phyloP scores from a whole-genome alignment of 306 rosid genomes.

The Neltuma alba region DNA sequence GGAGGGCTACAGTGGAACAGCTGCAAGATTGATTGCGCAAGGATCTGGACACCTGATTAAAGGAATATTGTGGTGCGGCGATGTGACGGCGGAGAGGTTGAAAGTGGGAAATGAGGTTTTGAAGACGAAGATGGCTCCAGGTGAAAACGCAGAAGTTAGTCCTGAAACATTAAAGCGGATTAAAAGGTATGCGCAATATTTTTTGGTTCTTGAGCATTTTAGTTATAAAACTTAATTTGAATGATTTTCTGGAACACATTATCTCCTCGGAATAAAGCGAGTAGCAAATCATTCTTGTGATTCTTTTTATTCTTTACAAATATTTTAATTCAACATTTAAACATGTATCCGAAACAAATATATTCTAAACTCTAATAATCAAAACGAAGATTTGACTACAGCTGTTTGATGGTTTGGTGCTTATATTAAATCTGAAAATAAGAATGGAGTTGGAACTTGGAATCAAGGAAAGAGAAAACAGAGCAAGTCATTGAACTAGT shows the following conservation, averaged over 20 bases:
- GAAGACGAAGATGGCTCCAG: constrained; percentile 68
- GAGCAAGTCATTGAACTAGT: neutral
- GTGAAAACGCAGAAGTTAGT: constrained; percentile 52
- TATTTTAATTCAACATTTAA: neutral
- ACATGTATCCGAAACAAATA: neutral
- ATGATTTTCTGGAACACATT: neutral
- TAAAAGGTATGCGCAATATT: constrained; percentile 57
- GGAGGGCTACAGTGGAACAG: constrained; percentile 77
- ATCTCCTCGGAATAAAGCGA: neutral
- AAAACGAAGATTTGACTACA: neutral
- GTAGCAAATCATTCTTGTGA: neutral
- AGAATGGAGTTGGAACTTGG: neutral
- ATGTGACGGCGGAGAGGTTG: constrained; percentile 86
- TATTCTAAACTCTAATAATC: neutral
- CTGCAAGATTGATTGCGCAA: constrained; percentile 74
- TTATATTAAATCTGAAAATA: neutral
- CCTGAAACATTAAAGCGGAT: constrained; percentile 83
- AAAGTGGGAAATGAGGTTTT: constrained; percentile 75
- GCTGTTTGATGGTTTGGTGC: neutral
- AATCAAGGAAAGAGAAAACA: neutral
- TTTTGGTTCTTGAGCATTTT: neutral
- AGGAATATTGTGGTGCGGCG: constrained; percentile 98
- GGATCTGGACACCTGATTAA: constrained; percentile 78
- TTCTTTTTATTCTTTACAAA: neutral
- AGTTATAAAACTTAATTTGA: neutral